Percentiles rank a stretch among this genome's conserved stretches.
phyloP scores from a whole-genome alignment of 2,329 filamentous ascomycete genomes.

The Pyrenochaeta sp. region DNA sequence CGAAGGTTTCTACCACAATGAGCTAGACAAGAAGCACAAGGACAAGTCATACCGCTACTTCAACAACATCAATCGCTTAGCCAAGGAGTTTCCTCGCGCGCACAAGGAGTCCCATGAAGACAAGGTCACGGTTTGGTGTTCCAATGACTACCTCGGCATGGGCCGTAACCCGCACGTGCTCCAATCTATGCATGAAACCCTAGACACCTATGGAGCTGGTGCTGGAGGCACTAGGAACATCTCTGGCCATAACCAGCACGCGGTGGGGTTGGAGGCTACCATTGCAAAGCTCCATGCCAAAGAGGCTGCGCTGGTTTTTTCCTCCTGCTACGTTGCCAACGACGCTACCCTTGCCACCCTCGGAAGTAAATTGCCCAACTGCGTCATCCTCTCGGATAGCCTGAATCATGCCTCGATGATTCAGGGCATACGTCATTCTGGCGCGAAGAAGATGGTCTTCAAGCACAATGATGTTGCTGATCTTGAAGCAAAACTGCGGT shows the following conservation, averaged over 20 bases:
- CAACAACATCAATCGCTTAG: conserved; percentile 99
- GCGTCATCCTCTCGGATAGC: conserved; percentile 96
- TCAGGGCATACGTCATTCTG: conserved; percentile 96
- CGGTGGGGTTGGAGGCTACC: conserved; percentile 81
- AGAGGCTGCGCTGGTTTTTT: conserved; percentile 92
- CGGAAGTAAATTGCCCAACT: conserved; percentile 95
- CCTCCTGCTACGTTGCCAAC: conserved; percentile 97
- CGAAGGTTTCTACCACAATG: conserved; percentile 83
- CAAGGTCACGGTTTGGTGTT: conserved; percentile 96
- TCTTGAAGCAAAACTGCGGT: conserved; percentile 89
- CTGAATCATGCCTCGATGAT: conserved; percentile 99
- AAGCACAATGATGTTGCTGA: conserved; percentile 97
- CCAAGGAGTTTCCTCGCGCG: conserved; percentile 93
- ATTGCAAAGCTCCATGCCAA: conserved; percentile 90
- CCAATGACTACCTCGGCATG: conserved; percentile 99
- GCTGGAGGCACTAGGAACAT: conserved; percentile 97
- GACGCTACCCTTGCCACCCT: conserved; percentile 95
- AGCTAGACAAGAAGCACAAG: conserved; percentile 98
- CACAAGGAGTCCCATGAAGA: conserved; percentile 87
- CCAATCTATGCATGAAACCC: conserved; percentile 89
- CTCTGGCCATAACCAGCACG: conserved; percentile 96
- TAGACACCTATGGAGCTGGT: conserved; percentile 93
- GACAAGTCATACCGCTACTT: conserved; percentile 99
- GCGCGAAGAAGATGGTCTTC: conserved; percentile 97
- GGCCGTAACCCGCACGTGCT: conserved; percentile 88